Conservation (phyloP, 495 filamentous ascomycete species). For the Annulohypoxylon bovei region DNA sequence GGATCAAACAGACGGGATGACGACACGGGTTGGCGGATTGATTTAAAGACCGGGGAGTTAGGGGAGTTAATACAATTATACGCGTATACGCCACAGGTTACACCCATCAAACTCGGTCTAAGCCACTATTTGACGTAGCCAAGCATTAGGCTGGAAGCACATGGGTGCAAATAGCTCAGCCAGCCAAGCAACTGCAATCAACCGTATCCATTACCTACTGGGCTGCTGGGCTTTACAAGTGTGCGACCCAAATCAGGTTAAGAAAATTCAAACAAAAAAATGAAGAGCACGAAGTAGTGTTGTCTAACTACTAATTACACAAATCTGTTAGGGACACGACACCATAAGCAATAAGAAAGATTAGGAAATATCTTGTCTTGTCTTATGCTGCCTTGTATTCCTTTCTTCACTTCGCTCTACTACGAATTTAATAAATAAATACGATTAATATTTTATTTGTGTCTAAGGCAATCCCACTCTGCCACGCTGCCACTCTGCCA, state of each 20-base stretch:
- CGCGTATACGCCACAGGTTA: conserved; percentile 13
- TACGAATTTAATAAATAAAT: not conserved
- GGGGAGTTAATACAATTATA: not conserved
- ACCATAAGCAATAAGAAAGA: not conserved
- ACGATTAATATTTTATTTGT: not conserved
- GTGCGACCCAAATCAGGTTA: conserved; percentile 5
- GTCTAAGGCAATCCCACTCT: conserved; percentile 1
- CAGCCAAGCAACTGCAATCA: conserved; percentile 5
- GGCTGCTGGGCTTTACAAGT: not conserved
- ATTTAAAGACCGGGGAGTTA: not conserved
- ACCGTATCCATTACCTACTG: not conserved
- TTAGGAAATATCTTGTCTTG: not conserved
- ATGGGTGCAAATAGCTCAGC: conserved; percentile 7
- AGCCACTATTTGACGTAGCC: conserved; percentile 42
- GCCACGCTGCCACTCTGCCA: not conserved
- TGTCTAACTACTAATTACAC: not conserved
- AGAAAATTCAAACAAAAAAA: not conserved
- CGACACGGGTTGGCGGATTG: conserved; percentile 18
- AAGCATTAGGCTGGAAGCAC: conserved; percentile 12
- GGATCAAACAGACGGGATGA: conserved; percentile 25
- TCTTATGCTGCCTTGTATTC: not conserved
- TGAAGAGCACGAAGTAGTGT: not conserved
- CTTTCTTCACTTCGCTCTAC: not conserved
- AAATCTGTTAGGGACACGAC: not conserved
- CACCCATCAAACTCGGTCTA: not conserved